Conservation (phyloP, 257 asterid genomes). For the Capsicum chinense region DNA sequence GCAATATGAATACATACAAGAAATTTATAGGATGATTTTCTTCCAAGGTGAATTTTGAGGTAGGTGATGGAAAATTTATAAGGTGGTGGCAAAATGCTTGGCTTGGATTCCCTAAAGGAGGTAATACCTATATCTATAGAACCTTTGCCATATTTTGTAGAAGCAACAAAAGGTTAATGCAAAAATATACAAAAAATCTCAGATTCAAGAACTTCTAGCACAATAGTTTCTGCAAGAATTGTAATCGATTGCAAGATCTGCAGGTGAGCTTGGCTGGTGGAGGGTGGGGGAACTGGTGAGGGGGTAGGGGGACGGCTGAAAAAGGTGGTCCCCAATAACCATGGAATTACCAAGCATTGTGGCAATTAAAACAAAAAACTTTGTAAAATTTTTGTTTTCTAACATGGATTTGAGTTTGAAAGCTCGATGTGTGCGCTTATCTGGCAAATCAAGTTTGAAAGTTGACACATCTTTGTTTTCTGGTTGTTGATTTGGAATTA, state of each 20-base stretch:
- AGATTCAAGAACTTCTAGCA: conserved; percentile 16
- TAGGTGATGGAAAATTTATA: background rate
- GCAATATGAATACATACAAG: background rate
- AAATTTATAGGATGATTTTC: conserved; percentile 3
- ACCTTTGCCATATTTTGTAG: no score
- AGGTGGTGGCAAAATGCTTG: background rate
- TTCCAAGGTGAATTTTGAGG: background rate
- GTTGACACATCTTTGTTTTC: no score
- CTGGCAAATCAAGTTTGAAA: no score
- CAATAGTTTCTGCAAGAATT: background rate
- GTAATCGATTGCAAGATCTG: background rate
- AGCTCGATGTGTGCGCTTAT: no score
- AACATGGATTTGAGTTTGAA: no score
- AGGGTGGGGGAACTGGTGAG: no score
- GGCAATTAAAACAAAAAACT: no score
- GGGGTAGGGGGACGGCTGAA: no score
- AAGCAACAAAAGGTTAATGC: background rate
- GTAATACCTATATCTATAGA: background rate
- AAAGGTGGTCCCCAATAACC: no score
- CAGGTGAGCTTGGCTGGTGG: background rate
- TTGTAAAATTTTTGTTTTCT: no score
- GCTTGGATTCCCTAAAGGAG: background rate
- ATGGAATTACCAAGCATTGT: no score
- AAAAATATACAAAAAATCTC: background rate
- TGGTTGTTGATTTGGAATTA: no score